Evolutionary conservation across 805 yeast genomes (phyloP).

Genomic region (Zygotorulaspora florentina): DNA sequence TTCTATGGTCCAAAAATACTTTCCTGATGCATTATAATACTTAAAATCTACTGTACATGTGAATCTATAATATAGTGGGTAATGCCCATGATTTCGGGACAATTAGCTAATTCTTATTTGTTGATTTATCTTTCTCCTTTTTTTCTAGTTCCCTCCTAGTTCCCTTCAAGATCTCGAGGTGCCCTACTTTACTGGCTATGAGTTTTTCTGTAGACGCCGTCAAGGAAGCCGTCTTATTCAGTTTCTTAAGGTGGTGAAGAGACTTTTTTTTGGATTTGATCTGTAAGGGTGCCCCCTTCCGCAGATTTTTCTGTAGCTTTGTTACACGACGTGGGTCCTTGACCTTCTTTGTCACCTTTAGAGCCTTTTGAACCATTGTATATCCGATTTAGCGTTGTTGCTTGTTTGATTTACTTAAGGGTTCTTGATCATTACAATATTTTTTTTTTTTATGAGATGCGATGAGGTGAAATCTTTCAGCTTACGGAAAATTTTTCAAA

Average conservation of each 20-base stretch:
- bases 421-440: not conserved
- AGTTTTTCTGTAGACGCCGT: constrained; percentile 73
- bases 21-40: constrained; percentile 1
- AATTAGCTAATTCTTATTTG: not conserved
- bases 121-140: constrained; percentile 33
- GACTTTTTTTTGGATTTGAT: constrained; percentile 62
- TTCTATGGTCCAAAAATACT: not conserved
- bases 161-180: constrained; percentile 85
- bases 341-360: constrained; percentile 45
- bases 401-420: not conserved
- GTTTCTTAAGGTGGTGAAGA: constrained; percentile 47
- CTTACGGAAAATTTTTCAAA: constrained; percentile 6
- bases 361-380: constrained; percentile 68
- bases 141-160: constrained; percentile 80
- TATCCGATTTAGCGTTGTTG: not conserved
- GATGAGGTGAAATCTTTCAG: constrained; percentile 7
- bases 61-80: constrained; percentile 1
- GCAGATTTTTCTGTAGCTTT: constrained; percentile 60
- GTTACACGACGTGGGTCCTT: constrained; percentile 44
- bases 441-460: constrained; percentile 5
- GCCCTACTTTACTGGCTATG: constrained; percentile 88
- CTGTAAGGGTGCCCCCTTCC: constrained; percentile 69
- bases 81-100: not conserved
- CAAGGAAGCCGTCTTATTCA: constrained; percentile 49
- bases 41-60: constrained; percentile 4